These are phyloP conservation scores for Jamesozyma lodderae DNA, from an alignment of 805 yeast genomes.

Conservation along the genomic window DNA sequence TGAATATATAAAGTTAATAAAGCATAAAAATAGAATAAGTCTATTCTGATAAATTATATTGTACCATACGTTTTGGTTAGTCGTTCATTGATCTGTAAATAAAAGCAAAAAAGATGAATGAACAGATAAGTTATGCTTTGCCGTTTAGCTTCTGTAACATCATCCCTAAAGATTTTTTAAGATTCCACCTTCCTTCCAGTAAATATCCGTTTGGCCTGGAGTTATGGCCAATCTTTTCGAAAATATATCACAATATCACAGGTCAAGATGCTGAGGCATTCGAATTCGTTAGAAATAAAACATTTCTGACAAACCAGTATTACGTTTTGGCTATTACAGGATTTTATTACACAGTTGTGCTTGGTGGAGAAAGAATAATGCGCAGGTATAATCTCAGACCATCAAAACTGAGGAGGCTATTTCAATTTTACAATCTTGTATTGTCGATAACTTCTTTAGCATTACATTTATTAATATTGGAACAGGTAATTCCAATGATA, in stretches of 20 bases:
- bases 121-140: no score
- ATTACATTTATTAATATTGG: constrained; percentile 51
- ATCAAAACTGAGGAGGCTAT: constrained; percentile 51
- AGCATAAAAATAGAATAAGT: no score
- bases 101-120: no score
- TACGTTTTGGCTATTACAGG: constrained; percentile 52
- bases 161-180: no score
- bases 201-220: constrained; percentile 73
- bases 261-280: constrained; percentile 55
- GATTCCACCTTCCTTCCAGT: constrained; percentile 40
- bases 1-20: no score
- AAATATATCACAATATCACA: constrained; percentile 36
- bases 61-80: no score
- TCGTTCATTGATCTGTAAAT: no score
- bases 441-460: constrained; percentile 54
- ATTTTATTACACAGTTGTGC: constrained; percentile 52
- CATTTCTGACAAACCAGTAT: constrained; percentile 53
- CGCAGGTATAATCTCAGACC: constrained; percentile 45
- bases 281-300: constrained; percentile 44
- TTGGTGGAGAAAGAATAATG: constrained; percentile 58
- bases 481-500: constrained; percentile 65
- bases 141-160: no score
- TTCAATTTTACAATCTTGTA: constrained; percentile 62
- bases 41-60: no score
- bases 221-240: constrained; percentile 56